A percentile compares a stretch with the other conserved stretches of the same genome.
Conservation (phyloP, 2,329 filamentous ascomycete genomes). For the Clonostachys solani region DNA sequence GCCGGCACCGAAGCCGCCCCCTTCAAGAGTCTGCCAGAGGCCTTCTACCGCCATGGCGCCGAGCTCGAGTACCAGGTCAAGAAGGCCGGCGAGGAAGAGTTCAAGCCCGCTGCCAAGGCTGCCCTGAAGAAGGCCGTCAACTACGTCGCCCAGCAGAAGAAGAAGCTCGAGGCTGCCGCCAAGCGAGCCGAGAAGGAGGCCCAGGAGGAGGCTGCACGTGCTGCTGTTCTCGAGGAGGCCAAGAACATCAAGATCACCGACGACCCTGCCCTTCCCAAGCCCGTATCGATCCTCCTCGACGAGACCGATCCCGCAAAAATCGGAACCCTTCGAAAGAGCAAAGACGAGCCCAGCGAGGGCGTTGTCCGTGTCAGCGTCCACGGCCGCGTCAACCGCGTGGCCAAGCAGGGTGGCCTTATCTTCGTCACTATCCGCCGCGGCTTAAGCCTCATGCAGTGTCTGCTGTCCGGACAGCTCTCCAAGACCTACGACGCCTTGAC, state of each 20-base stretch:
- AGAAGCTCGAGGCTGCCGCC: slow-evolving; percentile 76
- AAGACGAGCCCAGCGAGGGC: slow-evolving; percentile 49
- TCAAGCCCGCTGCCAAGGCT: slow-evolving; percentile 26
- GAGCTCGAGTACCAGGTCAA: slow-evolving; percentile 59
- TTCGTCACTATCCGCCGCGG: slow-evolving; percentile 84
- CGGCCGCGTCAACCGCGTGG: slow-evolving; percentile 77
- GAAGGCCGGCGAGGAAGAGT: slow-evolving; percentile 4
- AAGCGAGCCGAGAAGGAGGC: slow-evolving; percentile 65
- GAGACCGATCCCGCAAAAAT: slow-evolving; percentile 19
- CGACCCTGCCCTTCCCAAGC: slow-evolving; percentile 67
- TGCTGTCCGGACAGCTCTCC: slow-evolving; percentile 73
- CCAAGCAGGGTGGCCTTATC: slow-evolving; percentile 76
- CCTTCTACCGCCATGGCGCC: slow-evolving; percentile 66
- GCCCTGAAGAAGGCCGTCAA: slow-evolving; percentile 77
- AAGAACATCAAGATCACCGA: slow-evolving; percentile 70
- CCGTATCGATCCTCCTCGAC: slow-evolving; percentile 70
- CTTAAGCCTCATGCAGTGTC: slow-evolving; percentile 73
- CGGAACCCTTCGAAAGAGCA: slow-evolving; percentile 15
- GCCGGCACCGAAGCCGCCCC: slow-evolving; percentile 69
- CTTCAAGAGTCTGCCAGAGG: slow-evolving; percentile 77
- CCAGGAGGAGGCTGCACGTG: slow-evolving; percentile 67
- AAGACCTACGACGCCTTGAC: slow-evolving; percentile 91
- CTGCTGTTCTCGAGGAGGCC: slow-evolving; percentile 63
- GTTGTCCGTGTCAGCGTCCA: slow-evolving; percentile 68
- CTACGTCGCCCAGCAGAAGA: slow-evolving; percentile 71